Evolutionary conservation across 1,139 yeast species (phyloP).

Genomic region (Geotrichum restrictum): DNA sequence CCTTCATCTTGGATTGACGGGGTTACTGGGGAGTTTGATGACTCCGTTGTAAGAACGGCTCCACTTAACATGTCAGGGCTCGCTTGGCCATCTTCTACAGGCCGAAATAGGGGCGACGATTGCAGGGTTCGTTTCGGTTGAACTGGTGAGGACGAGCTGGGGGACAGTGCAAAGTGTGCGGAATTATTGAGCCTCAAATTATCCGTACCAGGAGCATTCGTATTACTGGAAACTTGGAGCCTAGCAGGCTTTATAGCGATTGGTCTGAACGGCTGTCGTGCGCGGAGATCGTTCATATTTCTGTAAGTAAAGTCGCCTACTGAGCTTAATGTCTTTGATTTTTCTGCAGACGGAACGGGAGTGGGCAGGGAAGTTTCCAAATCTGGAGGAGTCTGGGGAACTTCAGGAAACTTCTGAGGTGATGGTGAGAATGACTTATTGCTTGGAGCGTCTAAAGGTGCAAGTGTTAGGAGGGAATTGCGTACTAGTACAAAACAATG

Average conservation of each 20-base stretch:
- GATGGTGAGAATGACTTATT: not conserved
- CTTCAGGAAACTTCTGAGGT: not conserved
- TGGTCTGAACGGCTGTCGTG: not conserved
- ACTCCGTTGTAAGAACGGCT: not conserved
- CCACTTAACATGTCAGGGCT: constrained; percentile 3
- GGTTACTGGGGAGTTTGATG: constrained; percentile 5
- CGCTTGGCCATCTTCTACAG: not conserved
- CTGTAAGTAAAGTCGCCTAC: not conserved
- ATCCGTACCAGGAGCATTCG: too few relatives aligned
- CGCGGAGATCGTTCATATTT: not conserved
- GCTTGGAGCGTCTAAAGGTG: not conserved
- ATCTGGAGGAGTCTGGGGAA: constrained; percentile 7
- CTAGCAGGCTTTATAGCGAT: not conserved
- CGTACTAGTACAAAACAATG: not conserved
- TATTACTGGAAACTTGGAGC: too few relatives aligned
- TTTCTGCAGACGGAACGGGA: not conserved
- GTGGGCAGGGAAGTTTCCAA: constrained; percentile 6
- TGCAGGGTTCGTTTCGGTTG: not conserved
- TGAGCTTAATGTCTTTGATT: not conserved
- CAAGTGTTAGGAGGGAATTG: not conserved
- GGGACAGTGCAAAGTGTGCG: not conserved
- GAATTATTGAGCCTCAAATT: too few relatives aligned
- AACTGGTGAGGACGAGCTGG: constrained; percentile 5
- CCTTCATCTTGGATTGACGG: not conserved
- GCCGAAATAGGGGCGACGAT: constrained; percentile 10